Evolutionary conservation across 768 basidiomycete genomes (phyloP), one percentile per base, ranked within the genome.

Genomic region (Suillus fuscotomentosus): DNA sequence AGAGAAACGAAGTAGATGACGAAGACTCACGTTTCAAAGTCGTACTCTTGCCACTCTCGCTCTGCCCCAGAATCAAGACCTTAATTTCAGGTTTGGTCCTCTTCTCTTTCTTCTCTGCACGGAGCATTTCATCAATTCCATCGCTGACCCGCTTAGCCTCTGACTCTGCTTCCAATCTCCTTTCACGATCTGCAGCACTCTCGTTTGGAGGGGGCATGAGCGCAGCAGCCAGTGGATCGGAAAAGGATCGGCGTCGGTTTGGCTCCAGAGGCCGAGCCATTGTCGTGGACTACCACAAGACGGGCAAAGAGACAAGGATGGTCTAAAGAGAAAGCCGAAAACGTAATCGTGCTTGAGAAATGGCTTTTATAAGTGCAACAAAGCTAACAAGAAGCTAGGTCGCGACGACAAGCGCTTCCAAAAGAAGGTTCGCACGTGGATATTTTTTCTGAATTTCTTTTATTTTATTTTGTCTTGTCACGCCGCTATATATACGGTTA

Each of bases 31-130:
- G 92, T 80, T 93, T 93, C 70, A 94, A 81, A 9, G 91, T 92
- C 10, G 92, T 94, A 72, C 90, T 92, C 81, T 94, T 94, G 47
- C 92, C 92, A 70, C 90, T 92, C 82, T 94, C 92, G 66, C 92
- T 93, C 83, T 94, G 92, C 60, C 92, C 92, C 48, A 94, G 86
- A 66, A 94, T 82, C 62, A 94, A 80, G 60, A 94, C 85, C 72
- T 88, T 89, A 75, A 94, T 85, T 71, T 88, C 86, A 67, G 86
- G 81, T 67, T 83, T 86, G 45, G 76, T 73, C 74, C 83, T 87
- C 77, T 83, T 87, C 67, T 89, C 86, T 62, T 81, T 83, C 64
- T 82, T 77, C 70, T 94, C 92, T 68, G 81, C 79, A 64, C 84
- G 83, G 72, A 95, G 80, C 85, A 88, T 86, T 66, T 89, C 88